Evolutionary conservation across 768 basidiomycete genomes (phyloP), one percentile per base, ranked within the genome.

Genomic region (Tylopilus sp.): DNA sequence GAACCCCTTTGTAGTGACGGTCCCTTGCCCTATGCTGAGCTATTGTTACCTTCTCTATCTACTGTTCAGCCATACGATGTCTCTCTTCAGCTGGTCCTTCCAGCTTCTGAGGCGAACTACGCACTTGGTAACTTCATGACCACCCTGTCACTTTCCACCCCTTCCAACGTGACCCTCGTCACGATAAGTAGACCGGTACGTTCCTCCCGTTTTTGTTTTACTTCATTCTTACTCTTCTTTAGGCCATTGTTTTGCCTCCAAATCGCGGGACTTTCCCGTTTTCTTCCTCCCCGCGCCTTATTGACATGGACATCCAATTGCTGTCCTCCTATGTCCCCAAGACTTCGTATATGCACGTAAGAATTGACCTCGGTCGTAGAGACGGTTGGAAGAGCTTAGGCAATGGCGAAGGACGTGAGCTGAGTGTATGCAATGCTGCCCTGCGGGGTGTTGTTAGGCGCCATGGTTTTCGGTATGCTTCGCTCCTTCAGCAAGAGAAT

Each of bases 71-170:
- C 79, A n/a, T 93, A 92, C 50, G 82, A 90, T 56, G 72, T 93
- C 45, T 82, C 82, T 40, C 69, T 92, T 15, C 78, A 81, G 47
- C 72, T 93, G 15, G 66, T 72, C 25, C 73, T 92, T 7, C 91
- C 91, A 11, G 73, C 80, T 4, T 78, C 78, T 17, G 80, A 83
- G 52, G 67, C 82, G 20, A 92, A 90, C 69, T 72, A 79, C 59
- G 82, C 74, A 4, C 79, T 93, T 3, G 91, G 91, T 38, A 93
- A 93, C 66, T 93, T 92, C 68, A 93, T 93, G 91, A 73, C 81
- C 5, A 78, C 74, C 40, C 64, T 92, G 31, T 81, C 77, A 1
- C 68, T 93, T 23, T 73, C 71, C 3, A 82, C 83, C 0, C 58
- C 73, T 25, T 74, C 76, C 17, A 91, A 91, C 65, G 79, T 76